Conservation (phyloP, 257 asterid species). For the Ocimum tenuiflorum region DNA sequence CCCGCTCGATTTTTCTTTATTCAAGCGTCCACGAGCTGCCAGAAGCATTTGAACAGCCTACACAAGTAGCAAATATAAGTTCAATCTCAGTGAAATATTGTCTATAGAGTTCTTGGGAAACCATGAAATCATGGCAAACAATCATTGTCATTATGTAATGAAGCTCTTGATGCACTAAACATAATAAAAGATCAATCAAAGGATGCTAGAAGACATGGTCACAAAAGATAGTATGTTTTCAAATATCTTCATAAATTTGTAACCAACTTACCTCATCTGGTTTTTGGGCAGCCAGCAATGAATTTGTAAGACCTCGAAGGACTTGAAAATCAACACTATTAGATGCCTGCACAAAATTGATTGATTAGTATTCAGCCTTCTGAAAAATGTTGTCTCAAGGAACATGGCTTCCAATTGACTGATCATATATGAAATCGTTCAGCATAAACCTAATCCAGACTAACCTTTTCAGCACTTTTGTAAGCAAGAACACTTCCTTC, state of each 20-base stretch:
- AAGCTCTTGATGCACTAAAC: neutral
- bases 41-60: conserved; percentile 73
- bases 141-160: neutral
- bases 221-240: conserved; percentile 1
- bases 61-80: conserved; percentile 11
- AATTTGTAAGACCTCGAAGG: conserved; percentile 80
- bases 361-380: conserved; percentile 17
- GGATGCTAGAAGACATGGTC: conserved; percentile 1
- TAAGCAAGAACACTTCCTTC: conserved; percentile 78
- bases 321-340: conserved; percentile 61
- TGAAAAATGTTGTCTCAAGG: neutral
- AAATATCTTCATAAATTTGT: neutral
- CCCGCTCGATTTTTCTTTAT: conserved; percentile 34
- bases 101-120: neutral
- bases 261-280: conserved; percentile 69
- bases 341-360: conserved; percentile 51
- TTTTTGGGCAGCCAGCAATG: conserved; percentile 67
- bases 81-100: neutral
- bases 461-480: conserved; percentile 61
- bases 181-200: neutral
- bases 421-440: too few relatives aligned
- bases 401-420: conserved; percentile 8
- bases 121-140: neutral
- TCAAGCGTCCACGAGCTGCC: conserved; percentile 57
- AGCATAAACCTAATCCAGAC: conserved; percentile 21